Base-by-base conservation (phyloP, 1,139 yeast genomes). In the Candida sp. region DNA sequence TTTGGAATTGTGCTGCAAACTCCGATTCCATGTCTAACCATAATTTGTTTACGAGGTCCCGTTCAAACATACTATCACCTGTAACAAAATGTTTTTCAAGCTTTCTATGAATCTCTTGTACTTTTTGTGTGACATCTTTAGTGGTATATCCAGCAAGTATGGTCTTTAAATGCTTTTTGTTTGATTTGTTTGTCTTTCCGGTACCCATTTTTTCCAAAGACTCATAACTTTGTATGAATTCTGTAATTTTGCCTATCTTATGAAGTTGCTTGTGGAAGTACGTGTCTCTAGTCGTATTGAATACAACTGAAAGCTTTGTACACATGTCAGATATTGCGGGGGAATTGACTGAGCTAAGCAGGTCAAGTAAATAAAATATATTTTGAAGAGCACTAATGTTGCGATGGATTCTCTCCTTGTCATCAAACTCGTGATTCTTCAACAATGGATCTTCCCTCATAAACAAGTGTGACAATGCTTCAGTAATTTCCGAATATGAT, bases 211-310 rank as follows among this genome's bases (percentile, higher is more conserved):
- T 75, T 5, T 73, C 59, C 22, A 82, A 61, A 2, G 77, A 73
- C 44, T 83, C 84, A 40, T 85, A 80, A 38, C 83, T 88, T 38
- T 75, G 75, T 4, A 89, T 78, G 58, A 87, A 84, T 27, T 81
- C 82, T 32, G 77, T 68, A 44, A 87, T 63, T 56, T 81, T 84
- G 5, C 89, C 95, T 58, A 87, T 55, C 45, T 69, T 68, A 38
- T 56, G 58, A 34, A 73, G 49, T 22, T 81, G 75, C 45, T 76
- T 75, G 51, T 74, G 74, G 51, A 84, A 70, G 49, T 73, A 73
- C 9, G 54, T 54, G 5, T 54, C 58, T 49, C 67, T 67, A 7
- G 83, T 70, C 42, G 66, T 68, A 27, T 62, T 66, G 42, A 85
- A 79, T 43, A 84, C 82, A 4, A 61, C 49, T 5, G 68, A 71